phyloP scores from a whole-genome alignment of 768 basidiomycete genomes.

The Termitomyces sp. region DNA sequence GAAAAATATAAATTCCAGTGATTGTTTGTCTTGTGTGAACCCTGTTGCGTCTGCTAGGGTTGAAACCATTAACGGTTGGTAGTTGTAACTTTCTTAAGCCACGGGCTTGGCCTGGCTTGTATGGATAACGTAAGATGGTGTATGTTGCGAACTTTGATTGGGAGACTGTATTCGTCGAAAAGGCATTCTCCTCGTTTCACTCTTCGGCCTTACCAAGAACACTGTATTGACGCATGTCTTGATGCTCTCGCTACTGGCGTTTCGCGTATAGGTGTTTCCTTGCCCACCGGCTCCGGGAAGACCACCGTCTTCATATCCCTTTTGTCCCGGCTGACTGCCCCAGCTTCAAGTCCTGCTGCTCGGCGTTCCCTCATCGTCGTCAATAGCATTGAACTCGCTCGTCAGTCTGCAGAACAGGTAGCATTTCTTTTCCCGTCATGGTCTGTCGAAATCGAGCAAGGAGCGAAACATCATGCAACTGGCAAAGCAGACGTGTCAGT shows the following conservation, averaged over 20 bases:
- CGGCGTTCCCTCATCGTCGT: constrained; percentile 76
- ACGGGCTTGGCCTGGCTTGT: too few relatives aligned
- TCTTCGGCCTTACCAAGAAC: constrained; percentile 86
- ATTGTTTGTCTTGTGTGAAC: too few relatives aligned
- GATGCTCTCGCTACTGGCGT: constrained; percentile 63
- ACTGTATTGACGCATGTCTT: constrained; percentile 71
- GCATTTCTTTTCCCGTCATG: constrained; percentile 59
- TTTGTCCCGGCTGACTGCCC: constrained; percentile 54
- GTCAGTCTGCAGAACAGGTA: constrained; percentile 77
- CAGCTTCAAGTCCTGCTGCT: constrained; percentile 35
- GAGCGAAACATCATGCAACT: constrained; percentile 61
- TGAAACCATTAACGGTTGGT: too few relatives aligned
- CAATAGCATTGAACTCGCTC: constrained; percentile 84
- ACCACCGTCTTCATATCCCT: constrained; percentile 90
- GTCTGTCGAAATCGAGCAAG: constrained; percentile 92
- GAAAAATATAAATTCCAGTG: too few relatives aligned
- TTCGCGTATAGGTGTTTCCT: constrained; percentile 75
- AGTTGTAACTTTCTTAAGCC: too few relatives aligned
- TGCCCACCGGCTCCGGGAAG: constrained; percentile 85
- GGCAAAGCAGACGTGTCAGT: constrained; percentile 83
- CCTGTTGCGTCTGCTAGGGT: too few relatives aligned
- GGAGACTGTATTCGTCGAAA: constrained; percentile 4
- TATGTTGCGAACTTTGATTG: constrained; percentile 8
- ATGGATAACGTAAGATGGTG: background rate
- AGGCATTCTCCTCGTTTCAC: constrained; percentile 17